Base-by-base conservation (phyloP, 2,329 filamentous ascomycete genomes). In the Scortechinia acanthostroma region DNA sequence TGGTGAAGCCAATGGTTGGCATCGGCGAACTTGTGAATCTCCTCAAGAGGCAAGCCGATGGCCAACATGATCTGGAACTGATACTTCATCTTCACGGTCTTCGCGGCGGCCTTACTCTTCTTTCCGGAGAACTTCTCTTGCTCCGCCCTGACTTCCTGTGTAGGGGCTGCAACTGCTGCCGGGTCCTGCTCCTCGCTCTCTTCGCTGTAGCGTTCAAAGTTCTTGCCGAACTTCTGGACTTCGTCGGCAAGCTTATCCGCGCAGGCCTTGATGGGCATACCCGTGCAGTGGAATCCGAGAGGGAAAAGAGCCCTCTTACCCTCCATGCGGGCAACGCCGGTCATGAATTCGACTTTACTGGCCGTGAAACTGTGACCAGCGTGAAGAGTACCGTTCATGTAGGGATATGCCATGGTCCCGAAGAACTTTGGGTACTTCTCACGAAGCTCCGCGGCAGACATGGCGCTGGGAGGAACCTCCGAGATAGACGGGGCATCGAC, bases 251-350 rank as follows among this genome's bases (percentile, higher is more conserved):
- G 79, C 73, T 97, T 97, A 72, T 98, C 91, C 45, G 93, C 90
- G 58, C 88, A 94, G 4, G 93, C 91, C 68, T 96, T 96, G 73
- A 98, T 98, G 42, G 91, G 90, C 85, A 98, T 94, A 55, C 93
- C 93, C 0, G 91, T 97, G 68, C 86, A 89, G 73, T 98, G 93
- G 71, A 90, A 98, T 22, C 91, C 93, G 58, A 93, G 84, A 47
- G 93, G 93, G 62, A 93, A 96, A 45, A 97, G 73, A 47, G 84
- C 76, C 45, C 85, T 77, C 72, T 91, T 91, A 58, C 93, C 93
- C 62, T 90, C 80, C 88, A 97, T 94, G 46, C 91, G 77, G 42
- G 86, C 84, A 59, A 89, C 91, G 37, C 91, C 89, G 20, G 86
- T 80, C 47, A 83, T 84, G 64, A 97, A 98, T 67, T 98, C 93